Base-by-base conservation (phyloP, 2,329 filamentous ascomycete species). In the Pseudohalonectria lignicola region DNA sequence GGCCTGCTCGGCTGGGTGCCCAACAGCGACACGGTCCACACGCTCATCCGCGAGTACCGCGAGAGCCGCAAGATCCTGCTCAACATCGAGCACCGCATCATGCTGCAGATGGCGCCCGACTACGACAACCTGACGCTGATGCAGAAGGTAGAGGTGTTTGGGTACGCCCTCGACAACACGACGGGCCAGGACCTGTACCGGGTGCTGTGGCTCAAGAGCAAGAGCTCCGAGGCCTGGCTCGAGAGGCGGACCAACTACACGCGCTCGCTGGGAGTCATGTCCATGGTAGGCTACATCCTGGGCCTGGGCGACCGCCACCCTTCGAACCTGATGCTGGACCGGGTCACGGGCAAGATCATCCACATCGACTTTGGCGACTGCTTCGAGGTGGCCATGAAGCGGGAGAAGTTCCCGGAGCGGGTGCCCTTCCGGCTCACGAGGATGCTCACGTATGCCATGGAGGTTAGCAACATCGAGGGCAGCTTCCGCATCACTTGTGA, bases 231-330 rank as follows among this genome's bases (percentile, higher is more conserved):
- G 60, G 83, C 90, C 2, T 99, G 92, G 92, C 78, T 99, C 25
- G 92, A 96, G 60, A 76, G 92, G 31, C 82, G 92, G 38, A 98
- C 93, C n/a, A 98, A 94, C 56, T 99, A 98, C 63, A 98, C 92
- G 15, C 82, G 92, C 41, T 96, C 90, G 1, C 71, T 98, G 2
- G 92, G 86, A 49, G 92, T 98, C 52, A 99, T 98, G 92, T 95
- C 87, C n/a, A 98, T 99, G 87, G 92, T 96, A n/a, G 92, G 92
- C 45, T 99, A 99, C 60, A 96, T 99, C 47, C 77, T 99, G 17
- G 93, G 92, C 43, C 70, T 99, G 12, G 92, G 92, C 39, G 92
- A 99, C 63, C 81, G 93, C 34, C 92, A 99, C 62, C 93, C 93
- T 28, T 95, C 87, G 43, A 99, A 99, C 59, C 66, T 99, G 53